These are phyloP conservation scores for Botryotinia convoluta DNA, from an alignment of 2,329 filamentous ascomycete species.

Conservation along the genomic window DNA sequence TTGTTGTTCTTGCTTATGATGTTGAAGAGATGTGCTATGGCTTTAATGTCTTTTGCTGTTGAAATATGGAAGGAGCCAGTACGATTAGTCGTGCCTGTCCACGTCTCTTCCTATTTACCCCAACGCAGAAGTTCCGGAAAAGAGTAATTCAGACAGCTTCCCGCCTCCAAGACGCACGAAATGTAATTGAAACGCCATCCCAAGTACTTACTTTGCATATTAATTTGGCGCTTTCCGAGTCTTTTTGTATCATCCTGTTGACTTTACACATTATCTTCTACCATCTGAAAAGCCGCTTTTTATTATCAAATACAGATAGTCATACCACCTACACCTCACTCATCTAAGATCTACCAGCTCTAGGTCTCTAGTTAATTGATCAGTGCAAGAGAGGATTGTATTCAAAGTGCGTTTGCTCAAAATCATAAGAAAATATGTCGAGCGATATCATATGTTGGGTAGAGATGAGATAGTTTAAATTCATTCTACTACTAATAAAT, in stretches of 20 bases:
- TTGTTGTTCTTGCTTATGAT: rapidly evolving
- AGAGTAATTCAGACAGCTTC: background rate
- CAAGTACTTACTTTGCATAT: background rate
- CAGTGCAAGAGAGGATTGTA: rapidly evolving
- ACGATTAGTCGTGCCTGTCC: background rate
- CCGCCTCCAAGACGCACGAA: background rate
- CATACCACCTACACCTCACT: background rate
- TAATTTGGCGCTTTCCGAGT: background rate
- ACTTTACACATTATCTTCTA: background rate
- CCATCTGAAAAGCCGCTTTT: background rate
- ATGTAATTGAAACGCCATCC: rapidly evolving
- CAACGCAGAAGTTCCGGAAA: background rate
- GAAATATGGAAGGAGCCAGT: background rate
- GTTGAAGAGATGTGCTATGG: background rate
- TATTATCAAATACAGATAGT: background rate
- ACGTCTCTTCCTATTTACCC: background rate
- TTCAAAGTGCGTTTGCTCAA: background rate
- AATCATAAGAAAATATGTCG: background rate
- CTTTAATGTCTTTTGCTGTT: no score
- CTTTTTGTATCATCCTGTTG: background rate
- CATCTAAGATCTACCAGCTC: background rate
- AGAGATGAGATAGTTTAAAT: background rate
- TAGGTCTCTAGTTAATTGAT: background rate
- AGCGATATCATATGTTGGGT: background rate
- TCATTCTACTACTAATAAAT: background rate